Conservation (phyloP, 192 early-diverging fungal species). For the Coemansia sp. region DNA sequence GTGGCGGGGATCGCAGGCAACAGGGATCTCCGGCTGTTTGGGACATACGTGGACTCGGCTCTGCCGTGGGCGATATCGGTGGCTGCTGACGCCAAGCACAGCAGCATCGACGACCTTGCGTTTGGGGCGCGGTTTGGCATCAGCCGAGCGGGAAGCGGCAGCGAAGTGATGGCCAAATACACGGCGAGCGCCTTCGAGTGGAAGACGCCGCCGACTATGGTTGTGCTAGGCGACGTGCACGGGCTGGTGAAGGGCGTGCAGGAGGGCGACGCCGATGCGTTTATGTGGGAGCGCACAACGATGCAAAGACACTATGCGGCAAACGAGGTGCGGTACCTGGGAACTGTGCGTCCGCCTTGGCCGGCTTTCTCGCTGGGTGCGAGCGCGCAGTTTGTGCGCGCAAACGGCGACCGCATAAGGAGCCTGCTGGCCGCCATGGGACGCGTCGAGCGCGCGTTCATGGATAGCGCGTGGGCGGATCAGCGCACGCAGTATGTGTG, state of each 20-base stretch:
- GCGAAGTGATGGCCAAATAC: slow-evolving; percentile 72
- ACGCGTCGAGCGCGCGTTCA: slow-evolving; percentile 8
- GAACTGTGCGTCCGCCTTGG: slow-evolving; percentile 84
- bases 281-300: slow-evolving; percentile 91
- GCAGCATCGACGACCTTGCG: slow-evolving; percentile 44
- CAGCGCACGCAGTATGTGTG: slow-evolving; percentile 25
- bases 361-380: slow-evolving; percentile 81
- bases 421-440: slow-evolving; percentile 13
- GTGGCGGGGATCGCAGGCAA: slow-evolving; percentile 59
- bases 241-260: slow-evolving; percentile 70
- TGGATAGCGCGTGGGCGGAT: slow-evolving; percentile 3
- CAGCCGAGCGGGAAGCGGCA: slow-evolving; percentile 75
- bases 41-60: slow-evolving; percentile 74
- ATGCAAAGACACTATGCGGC: slow-evolving; percentile 81
- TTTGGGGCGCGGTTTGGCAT: slow-evolving; percentile 56
- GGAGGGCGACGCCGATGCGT: slow-evolving; percentile 65
- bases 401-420: slow-evolving; percentile 6
- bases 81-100: slow-evolving; percentile 47
- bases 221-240: slow-evolving; percentile 71
- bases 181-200: slow-evolving; percentile 64
- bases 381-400: slow-evolving; percentile 15
- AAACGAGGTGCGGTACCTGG: slow-evolving; percentile 67
- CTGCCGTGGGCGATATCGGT: slow-evolving; percentile 77
- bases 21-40: slow-evolving; percentile 65
- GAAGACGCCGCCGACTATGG: slow-evolving; percentile 59